Evolutionary conservation across 2,329 filamentous ascomycete species (phyloP), one percentile per base, ranked within the genome.

Genomic region (Zymoseptoria ardabiliae): DNA sequence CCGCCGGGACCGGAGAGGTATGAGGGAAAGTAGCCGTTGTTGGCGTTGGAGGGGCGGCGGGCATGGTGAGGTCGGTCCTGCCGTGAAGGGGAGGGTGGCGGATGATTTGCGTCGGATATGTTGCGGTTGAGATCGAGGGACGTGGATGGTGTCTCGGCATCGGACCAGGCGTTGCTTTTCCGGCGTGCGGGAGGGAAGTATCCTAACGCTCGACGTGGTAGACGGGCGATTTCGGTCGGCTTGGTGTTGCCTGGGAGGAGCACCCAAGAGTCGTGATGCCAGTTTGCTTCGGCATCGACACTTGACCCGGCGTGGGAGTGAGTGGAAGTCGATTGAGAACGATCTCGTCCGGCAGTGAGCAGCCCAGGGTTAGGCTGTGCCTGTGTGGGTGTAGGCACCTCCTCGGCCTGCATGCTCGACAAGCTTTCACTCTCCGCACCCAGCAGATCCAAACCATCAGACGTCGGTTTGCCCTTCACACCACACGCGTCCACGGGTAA

Each of bases 131-230:
- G 68, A 59, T 89, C 87, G 48, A 86, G 74, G 45, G 86, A 89
- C 51, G 82, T 80, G 20, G 84, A 82, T 7, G 89, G 88, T 2
- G 87, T 90, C 19, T 86, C 84, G 55, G 85, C 66, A 13, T 85
- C 81, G 11, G 76, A 75, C 62, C 77, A 77, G 2, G 89, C 88
- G 56, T 82, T 81, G 63, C 89, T 94, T 86, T 94, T 94, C 85
- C 92, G 90, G 71, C 91, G 82, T 20, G 91, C 84, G 7, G 92
- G 92, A 2, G 93, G 93, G 70, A 97, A 97, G 75, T 93, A 97
- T 22, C 92, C 93, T 51, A 97, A 81, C 2, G 88, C 83, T 74
- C 87, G 86, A 59, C 90, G 85, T 21, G 91, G 85, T 59, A 97
- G 85, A 28, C 94, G 86, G 17, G 86, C 91, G 65, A 99, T 94